Percentiles rank a stretch among this genome's conserved stretches.
Evolutionary conservation across 139 green algal genomes (phyloP).

Genomic region (Helicosporidium sp.): DNA sequence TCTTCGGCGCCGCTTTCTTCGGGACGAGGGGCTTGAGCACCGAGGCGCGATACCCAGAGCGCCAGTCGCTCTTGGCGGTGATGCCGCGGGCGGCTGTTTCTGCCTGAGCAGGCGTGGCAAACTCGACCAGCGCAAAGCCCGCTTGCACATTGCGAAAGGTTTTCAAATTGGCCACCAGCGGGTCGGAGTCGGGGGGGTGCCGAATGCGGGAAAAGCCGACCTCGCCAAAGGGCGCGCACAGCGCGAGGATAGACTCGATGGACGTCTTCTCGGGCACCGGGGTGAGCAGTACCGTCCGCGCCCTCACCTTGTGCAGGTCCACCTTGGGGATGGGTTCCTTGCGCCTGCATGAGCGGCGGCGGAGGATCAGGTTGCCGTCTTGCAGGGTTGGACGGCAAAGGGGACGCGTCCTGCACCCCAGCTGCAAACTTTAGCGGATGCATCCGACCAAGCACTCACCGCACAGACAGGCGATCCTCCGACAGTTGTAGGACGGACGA

Average conservation of each 20-base stretch:
- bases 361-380: no score
- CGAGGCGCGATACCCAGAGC: no score
- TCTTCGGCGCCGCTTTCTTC: no score
- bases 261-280: conserved; percentile 28
- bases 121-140: conserved; percentile 5
- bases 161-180: conserved; percentile 3
- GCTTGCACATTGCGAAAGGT: not conserved
- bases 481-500: no score
- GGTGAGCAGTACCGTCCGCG: conserved; percentile 32
- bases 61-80: conserved; percentile 1
- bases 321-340: conserved; percentile 20
- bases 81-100: not conserved
- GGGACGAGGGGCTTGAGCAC: no score
- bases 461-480: no score
- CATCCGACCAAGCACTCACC: no score
- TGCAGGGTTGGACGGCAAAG: no score
- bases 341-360: conserved; percentile 9
- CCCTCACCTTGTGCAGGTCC: conserved; percentile 26
- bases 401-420: no score
- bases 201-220: conserved; percentile 2
- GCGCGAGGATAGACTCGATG: conserved; percentile 18
- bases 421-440: no score
- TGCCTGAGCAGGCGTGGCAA: not conserved
- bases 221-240: not conserved
- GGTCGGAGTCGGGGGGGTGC: conserved; percentile 1